A percentile compares a stretch with the other conserved stretches of the same genome.
Conservation (phyloP, 2,329 filamentous ascomycete species). For the Endothia cerciana region DNA sequence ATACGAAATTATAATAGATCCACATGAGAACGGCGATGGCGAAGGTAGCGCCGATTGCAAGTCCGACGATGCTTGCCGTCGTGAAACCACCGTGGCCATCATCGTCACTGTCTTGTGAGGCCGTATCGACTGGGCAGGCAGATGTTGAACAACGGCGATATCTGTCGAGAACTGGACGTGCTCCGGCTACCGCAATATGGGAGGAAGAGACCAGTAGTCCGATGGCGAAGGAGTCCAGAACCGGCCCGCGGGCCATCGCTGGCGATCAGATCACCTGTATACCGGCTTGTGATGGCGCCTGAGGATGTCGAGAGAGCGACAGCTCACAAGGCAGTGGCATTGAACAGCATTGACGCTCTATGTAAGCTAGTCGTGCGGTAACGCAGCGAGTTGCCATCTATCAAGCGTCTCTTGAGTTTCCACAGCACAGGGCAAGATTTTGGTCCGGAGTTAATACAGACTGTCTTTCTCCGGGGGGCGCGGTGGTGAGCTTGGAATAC, state of each 20-base stretch:
- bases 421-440: background rate
- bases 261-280: too few relatives aligned
- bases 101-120: background rate
- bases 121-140: background rate
- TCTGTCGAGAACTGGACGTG: background rate
- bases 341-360: background rate
- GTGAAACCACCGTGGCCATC: conserved; percentile 4
- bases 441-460: background rate
- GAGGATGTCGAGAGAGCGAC: conserved; percentile 1
- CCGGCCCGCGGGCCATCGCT: conserved; percentile 10
- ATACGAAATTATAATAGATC: conserved; percentile 8
- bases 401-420: background rate
- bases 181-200: background rate
- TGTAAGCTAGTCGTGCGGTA: background rate
- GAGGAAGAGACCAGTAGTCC: background rate
- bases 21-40: conserved; percentile 64
- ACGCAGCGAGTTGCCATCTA: background rate
- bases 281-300: background rate
- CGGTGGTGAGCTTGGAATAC: background rate
- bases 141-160: background rate
- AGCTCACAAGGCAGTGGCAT: background rate
- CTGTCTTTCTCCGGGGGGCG: background rate
- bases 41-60: conserved; percentile 88
- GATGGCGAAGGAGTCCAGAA: background rate
- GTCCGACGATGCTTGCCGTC: conserved; percentile 59